phyloP scores from a whole-genome alignment of 495 filamentous ascomycete species.

The Hypoxylon trugodes region DNA sequence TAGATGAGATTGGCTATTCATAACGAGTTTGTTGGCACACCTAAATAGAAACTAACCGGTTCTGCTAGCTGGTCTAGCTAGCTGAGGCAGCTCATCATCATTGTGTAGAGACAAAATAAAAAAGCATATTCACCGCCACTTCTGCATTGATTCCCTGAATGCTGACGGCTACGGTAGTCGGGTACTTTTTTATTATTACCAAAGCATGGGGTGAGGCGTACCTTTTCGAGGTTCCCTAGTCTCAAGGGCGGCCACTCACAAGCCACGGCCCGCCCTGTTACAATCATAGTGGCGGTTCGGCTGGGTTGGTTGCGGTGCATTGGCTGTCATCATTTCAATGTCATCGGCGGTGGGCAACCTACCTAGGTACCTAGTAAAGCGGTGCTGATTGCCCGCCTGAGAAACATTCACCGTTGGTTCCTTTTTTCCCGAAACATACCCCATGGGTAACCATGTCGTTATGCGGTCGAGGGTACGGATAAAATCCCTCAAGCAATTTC shows the following conservation, averaged over 20 bases:
- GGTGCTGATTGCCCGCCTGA: constrained; percentile 25
- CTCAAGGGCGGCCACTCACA: constrained; percentile 14
- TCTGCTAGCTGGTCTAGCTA: background rate
- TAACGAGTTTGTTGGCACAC: constrained; percentile 25
- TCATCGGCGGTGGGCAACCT: constrained; percentile 12
- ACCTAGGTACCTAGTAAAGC: constrained; percentile 8
- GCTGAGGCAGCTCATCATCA: constrained; percentile 9
- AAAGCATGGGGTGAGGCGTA: constrained; percentile 19
- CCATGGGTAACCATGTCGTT: constrained; percentile 38
- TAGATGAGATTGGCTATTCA: background rate
- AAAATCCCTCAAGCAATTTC: constrained; percentile 37
- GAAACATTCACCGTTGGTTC: constrained; percentile 20
- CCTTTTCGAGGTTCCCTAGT: constrained; percentile 10
- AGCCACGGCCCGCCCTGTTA: constrained; percentile 7
- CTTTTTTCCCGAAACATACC: constrained; percentile 36
- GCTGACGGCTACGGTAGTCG: constrained; percentile 22
- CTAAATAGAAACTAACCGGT: constrained; percentile 29
- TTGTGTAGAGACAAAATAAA: too few relatives aligned
- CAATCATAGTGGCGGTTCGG: constrained; percentile 8
- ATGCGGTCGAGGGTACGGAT: constrained; percentile 22
- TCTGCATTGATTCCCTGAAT: constrained; percentile 22
- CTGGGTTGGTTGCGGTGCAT: constrained; percentile 18
- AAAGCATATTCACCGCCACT: constrained; percentile 43
- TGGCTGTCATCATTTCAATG: constrained; percentile 34
- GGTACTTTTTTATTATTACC: constrained; percentile 21